These are phyloP conservation scores for Podospora australis DNA, from an alignment of 495 filamentous ascomycete species.

Conservation along the genomic window DNA sequence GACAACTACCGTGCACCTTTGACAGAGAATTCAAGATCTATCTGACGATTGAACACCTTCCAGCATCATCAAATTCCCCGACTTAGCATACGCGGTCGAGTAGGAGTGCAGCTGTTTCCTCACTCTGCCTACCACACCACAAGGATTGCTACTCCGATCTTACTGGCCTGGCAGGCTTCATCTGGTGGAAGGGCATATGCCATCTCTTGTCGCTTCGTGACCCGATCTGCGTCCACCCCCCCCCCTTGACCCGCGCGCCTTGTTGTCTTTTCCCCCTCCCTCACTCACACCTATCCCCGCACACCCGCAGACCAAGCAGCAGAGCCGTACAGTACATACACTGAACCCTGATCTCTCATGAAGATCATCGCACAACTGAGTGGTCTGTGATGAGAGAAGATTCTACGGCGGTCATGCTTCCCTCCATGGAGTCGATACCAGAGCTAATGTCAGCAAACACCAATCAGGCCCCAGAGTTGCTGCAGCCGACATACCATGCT, in stretches of 20 bases:
- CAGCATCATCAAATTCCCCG: too few species aligned
- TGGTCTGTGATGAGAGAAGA: conserved; percentile 31
- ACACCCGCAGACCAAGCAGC: conserved; percentile 13
- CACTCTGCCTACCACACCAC: too few species aligned
- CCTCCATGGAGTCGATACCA: conserved; percentile 39
- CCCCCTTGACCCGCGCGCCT: conserved; percentile 8
- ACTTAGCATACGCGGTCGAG: too few species aligned
- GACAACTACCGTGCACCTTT: too few species aligned
- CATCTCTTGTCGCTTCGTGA: conserved; percentile 17
- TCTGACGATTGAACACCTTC: too few species aligned
- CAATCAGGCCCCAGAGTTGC: conserved; percentile 35
- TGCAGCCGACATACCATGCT: conserved; percentile 38
- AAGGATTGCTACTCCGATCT: conserved; percentile 11
- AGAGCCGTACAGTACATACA: conserved; percentile 26
- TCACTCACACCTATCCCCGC: background rate
- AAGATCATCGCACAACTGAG: conserved; percentile 25
- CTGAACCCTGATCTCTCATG: conserved; percentile 22
- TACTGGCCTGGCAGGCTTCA: conserved; percentile 4
- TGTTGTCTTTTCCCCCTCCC: conserved; percentile 5
- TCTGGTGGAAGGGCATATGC: too few species aligned
- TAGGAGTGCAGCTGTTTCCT: too few species aligned
- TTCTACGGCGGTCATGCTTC: conserved; percentile 45
- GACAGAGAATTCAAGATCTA: too few species aligned
- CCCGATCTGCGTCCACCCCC: conserved; percentile 23
- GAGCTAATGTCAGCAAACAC: conserved; percentile 36